phyloP scores from a whole-genome alignment of 306 rosid species.

The Dalbergia cultrata region DNA sequence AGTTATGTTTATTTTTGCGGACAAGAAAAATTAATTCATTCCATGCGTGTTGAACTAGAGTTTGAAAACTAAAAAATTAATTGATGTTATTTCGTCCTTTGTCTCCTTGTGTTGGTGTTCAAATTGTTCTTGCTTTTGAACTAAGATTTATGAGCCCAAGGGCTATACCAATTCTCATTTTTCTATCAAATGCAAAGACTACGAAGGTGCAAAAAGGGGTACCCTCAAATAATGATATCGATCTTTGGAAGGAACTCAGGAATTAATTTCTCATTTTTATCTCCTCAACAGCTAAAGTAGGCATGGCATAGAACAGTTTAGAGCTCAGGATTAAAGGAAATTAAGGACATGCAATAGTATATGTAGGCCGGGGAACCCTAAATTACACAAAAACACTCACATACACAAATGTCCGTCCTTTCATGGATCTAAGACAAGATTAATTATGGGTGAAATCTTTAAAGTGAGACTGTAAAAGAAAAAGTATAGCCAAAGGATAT shows the following conservation, averaged over 20 bases:
- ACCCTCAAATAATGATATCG: constrained; percentile 36
- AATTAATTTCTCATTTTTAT: constrained; percentile 6
- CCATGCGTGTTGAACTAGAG: constrained; percentile 9
- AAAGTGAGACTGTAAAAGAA: constrained; percentile 52
- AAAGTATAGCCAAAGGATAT: constrained; percentile 42
- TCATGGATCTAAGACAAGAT: constrained; percentile 42
- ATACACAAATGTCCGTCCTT: constrained; percentile 26
- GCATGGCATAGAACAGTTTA: constrained; percentile 11
- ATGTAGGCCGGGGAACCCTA: constrained; percentile 53
- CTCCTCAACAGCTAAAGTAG: constrained; percentile 5
- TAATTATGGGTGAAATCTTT: constrained; percentile 55
- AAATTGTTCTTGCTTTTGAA: constrained; percentile 27
- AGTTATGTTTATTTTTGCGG: constrained; percentile 42
- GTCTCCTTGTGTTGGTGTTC: constrained; percentile 37
- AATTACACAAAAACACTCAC: constrained; percentile 38
- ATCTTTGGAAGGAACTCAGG: constrained; percentile 30
- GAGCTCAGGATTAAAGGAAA: constrained; percentile 22
- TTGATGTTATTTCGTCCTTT: constrained; percentile 8
- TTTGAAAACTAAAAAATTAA: constrained; percentile 4
- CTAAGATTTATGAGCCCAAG: constrained; percentile 39
- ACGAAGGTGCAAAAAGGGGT: constrained; percentile 44
- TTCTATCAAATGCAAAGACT: constrained; percentile 43
- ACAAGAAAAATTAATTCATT: constrained; percentile 25
- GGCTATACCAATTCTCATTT: constrained; percentile 37
- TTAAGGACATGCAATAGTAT: constrained; percentile 26